phyloP scores from a whole-genome alignment of 1,139 yeast species.

The Taiozyma sp. region DNA sequence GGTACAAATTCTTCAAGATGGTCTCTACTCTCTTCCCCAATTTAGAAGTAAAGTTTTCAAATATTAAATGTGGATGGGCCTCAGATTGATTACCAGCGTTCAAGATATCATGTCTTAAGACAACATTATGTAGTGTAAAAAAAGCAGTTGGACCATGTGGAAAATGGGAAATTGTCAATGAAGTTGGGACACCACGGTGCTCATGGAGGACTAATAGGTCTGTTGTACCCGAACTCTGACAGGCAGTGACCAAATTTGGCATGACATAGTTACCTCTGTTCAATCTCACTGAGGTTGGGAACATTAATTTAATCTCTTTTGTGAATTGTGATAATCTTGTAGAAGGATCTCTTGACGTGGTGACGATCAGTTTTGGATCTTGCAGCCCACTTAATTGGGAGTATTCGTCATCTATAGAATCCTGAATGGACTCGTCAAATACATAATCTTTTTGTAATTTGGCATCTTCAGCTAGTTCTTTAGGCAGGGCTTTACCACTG shows the following conservation, averaged over 20 bases:
- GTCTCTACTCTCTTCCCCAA: constrained; percentile 82
- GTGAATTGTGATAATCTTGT: constrained; percentile 84
- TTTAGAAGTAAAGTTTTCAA: constrained; percentile 83
- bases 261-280: constrained; percentile 92
- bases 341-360: constrained; percentile 91
- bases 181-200: constrained; percentile 97
- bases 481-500: constrained; percentile 83
- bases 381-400: constrained; percentile 79
- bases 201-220: constrained; percentile 88
- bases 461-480: constrained; percentile 85
- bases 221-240: constrained; percentile 70
- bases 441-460: constrained; percentile 76
- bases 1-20: constrained; percentile 82
- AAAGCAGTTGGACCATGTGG: constrained; percentile 98
- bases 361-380: constrained; percentile 91
- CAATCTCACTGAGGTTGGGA: constrained; percentile 84
- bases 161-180: constrained; percentile 87
- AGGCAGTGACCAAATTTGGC: constrained; percentile 80
- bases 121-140: constrained; percentile 92
- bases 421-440: constrained; percentile 74
- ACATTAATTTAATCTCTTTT: constrained; percentile 82
- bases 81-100: constrained; percentile 87
- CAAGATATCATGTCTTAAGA: constrained; percentile 86
- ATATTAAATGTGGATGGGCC: constrained; percentile 88
- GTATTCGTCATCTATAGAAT: constrained; percentile 83